These are phyloP conservation scores for Fusarium devonianum DNA, from an alignment of 2,329 filamentous ascomycete species.

Conservation along the genomic window DNA sequence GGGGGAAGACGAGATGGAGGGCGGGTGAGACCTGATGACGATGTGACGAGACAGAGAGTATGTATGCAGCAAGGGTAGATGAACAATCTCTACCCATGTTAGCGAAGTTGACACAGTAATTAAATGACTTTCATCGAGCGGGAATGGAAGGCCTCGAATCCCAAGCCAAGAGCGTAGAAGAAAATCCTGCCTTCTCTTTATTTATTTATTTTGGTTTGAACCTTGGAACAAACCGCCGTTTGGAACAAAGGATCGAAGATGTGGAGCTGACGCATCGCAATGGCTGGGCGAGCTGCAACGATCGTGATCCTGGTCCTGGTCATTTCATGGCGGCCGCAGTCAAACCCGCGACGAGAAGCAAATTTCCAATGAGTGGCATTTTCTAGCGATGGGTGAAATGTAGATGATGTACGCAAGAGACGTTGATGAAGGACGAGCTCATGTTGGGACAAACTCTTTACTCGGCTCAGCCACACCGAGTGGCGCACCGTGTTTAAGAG, in stretches of 20 bases:
- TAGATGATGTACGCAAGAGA: too few species aligned
- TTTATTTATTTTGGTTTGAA: slow-evolving; percentile 15
- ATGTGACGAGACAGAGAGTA: slow-evolving; percentile 1
- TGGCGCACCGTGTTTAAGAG: neutral
- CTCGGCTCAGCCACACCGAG: slow-evolving; percentile 1
- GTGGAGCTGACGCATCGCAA: slow-evolving; percentile 27
- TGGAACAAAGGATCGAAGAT: slow-evolving; percentile 18
- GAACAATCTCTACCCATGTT: too few species aligned
- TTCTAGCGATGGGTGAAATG: too few species aligned
- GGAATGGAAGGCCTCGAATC: too few species aligned
- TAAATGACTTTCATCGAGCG: too few species aligned
- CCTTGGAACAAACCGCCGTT: slow-evolving; percentile 24
- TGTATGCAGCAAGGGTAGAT: too few species aligned
- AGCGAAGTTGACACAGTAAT: too few species aligned
- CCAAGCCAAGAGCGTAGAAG: slow-evolving; percentile 15
- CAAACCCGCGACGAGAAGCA: too few species aligned
- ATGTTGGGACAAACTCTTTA: too few species aligned
- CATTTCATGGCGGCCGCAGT: too few species aligned
- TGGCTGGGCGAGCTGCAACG: slow-evolving; percentile 13
- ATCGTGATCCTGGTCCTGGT: slow-evolving; percentile 15
- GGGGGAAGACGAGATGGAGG: slow-evolving; percentile 10
- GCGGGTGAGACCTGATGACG: slow-evolving; percentile 9
- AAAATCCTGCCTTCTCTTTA: slow-evolving; percentile 8
- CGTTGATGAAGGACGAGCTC: too few species aligned
- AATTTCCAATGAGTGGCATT: too few species aligned